phyloP scores from a whole-genome alignment of 352 stramenopile species.

The Globisporangium splendens region DNA sequence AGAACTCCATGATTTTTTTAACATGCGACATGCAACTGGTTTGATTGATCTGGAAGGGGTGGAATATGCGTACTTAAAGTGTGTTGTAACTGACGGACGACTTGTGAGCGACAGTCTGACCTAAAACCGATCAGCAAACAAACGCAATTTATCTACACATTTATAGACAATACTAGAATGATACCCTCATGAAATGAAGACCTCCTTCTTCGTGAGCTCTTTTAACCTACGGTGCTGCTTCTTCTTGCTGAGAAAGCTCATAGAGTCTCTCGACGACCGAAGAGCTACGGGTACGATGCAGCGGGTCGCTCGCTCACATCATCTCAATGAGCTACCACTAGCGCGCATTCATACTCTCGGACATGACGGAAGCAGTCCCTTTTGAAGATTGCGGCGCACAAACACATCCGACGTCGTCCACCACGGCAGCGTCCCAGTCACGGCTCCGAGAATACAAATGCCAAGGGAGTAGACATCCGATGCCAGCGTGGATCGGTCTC shows the following conservation, averaged over 20 bases:
- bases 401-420: not conserved
- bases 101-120: no score
- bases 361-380: not conserved
- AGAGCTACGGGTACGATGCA: constrained; percentile 3
- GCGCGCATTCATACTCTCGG: not conserved
- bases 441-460: constrained; percentile 12
- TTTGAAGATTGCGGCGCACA: constrained; percentile 1
- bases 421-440: constrained; percentile 8
- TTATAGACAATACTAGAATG: no score
- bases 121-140: no score
- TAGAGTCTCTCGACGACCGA: constrained; percentile 5
- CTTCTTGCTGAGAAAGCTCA: not conserved
- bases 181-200: no score
- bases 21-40: not conserved
- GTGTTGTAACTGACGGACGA: no score
- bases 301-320: constrained; percentile 10
- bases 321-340: constrained; percentile 8
- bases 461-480: constrained; percentile 15
- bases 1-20: not conserved
- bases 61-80: not conserved
- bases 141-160: no score
- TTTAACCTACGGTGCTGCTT: not conserved
- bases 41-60: not conserved
- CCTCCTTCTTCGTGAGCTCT: no score
- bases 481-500: constrained; percentile 7